phyloP scores from a whole-genome alignment of 2,329 filamentous ascomycete genomes.

The Clonostachys rhizophaga region DNA sequence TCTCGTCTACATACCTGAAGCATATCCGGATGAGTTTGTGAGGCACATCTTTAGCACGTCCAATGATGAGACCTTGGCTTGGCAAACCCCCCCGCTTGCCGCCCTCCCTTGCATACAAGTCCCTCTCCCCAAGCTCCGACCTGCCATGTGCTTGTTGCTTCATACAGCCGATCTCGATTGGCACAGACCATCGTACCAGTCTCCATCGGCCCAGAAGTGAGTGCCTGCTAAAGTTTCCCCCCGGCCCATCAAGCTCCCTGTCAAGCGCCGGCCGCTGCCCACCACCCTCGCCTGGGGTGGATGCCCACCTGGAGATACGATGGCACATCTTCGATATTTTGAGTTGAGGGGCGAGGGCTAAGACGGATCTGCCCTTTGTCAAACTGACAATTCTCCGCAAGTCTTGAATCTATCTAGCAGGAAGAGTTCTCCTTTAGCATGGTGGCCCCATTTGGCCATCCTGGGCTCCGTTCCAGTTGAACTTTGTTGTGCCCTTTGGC shows the following conservation, averaged over 20 bases:
- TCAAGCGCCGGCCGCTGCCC: not conserved
- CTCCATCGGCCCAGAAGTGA: slow-evolving; percentile 11
- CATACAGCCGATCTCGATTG: slow-evolving; percentile 17
- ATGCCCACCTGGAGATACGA: too few relatives aligned
- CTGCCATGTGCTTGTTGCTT: slow-evolving; percentile 27
- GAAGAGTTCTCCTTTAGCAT: too few relatives aligned
- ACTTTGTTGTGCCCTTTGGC: slow-evolving; percentile 19
- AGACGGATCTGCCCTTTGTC: too few relatives aligned
- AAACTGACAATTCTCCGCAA: too few relatives aligned
- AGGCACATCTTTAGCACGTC: slow-evolving; percentile 2
- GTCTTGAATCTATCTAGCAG: too few relatives aligned
- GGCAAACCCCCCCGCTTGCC: slow-evolving; percentile 8
- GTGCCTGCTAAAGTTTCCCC: slow-evolving; percentile 4
- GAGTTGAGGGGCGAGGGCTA: too few relatives aligned
- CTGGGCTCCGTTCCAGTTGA: slow-evolving; percentile 28
- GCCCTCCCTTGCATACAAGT: slow-evolving; percentile 23
- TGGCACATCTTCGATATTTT: too few relatives aligned
- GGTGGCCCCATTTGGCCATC: too few relatives aligned
- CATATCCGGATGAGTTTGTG: not conserved
- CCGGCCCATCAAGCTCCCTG: not conserved
- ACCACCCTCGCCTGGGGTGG: too few relatives aligned
- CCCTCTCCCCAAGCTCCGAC: slow-evolving; percentile 5
- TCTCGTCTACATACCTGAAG: slow-evolving; percentile 31
- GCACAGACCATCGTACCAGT: slow-evolving; percentile 14
- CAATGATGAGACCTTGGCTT: slow-evolving; percentile 13